Evolutionary conservation across 2,329 filamentous ascomycete species (phyloP).

Genomic region (Fusarium miscanthi): DNA sequence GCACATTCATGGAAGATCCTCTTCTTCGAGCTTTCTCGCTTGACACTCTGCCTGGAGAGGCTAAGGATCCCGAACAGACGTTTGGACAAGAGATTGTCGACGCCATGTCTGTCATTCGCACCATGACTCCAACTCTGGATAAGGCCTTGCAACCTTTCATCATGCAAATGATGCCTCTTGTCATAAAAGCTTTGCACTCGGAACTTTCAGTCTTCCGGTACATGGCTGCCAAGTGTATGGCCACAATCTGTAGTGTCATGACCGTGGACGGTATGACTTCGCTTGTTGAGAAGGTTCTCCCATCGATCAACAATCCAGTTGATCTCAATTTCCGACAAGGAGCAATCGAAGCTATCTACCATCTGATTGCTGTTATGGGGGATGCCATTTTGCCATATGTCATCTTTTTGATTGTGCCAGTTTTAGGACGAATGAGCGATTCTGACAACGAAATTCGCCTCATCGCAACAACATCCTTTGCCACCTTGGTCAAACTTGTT

Average conservation of each 20-base stretch:
- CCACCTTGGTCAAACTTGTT: slow-evolving; percentile 95
- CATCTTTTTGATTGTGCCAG: slow-evolving; percentile 97
- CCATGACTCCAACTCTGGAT: slow-evolving; percentile 91
- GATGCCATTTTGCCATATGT: slow-evolving; percentile 96
- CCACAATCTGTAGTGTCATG: slow-evolving; percentile 96
- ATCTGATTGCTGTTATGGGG: slow-evolving; percentile 98
- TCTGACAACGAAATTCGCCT: slow-evolving; percentile 95
- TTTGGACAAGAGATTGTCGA: slow-evolving; percentile 95
- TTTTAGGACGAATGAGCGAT: slow-evolving; percentile 97
- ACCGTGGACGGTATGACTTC: slow-evolving; percentile 96
- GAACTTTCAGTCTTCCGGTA: slow-evolving; percentile 93
- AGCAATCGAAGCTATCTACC: slow-evolving; percentile 94
- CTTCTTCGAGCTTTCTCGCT: slow-evolving; percentile 78
- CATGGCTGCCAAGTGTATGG: slow-evolving; percentile 96
- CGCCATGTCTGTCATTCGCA: slow-evolving; percentile 90
- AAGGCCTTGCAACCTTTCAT: slow-evolving; percentile 80
- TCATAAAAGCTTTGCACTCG: slow-evolving; percentile 89
- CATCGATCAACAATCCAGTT: slow-evolving; percentile 89
- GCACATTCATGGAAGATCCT: slow-evolving; percentile 82
- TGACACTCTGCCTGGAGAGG: slow-evolving; percentile 75
- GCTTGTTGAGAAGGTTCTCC: slow-evolving; percentile 90
- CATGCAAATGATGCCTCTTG: slow-evolving; percentile 82
- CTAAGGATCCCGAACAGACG: slow-evolving; percentile 76
- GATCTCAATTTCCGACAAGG: slow-evolving; percentile 92
- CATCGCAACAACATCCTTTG: slow-evolving; percentile 95